Percentiles rank a stretch among this genome's conserved stretches.
Conservation (phyloP, 345 rosid genomes). For the Eucalyptus pauciflora region DNA sequence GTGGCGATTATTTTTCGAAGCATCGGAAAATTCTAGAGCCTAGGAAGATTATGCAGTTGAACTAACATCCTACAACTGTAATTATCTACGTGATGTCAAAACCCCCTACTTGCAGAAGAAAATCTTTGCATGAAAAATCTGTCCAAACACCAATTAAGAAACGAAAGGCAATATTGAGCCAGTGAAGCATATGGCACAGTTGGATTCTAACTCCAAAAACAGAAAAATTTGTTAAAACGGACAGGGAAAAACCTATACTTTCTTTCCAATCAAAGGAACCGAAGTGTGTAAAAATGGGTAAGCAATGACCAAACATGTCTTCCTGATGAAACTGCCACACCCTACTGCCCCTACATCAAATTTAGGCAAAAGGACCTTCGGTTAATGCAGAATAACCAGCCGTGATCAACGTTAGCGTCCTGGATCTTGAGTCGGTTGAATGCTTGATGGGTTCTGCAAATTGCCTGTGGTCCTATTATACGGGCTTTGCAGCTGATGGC, state of each 20-base stretch:
- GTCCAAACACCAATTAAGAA: not conserved
- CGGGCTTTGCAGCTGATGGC: too few relatives aligned
- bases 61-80: too few relatives aligned
- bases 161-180: not conserved
- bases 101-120: not conserved
- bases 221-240: not conserved
- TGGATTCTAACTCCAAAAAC: not conserved
- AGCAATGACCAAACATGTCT: not conserved
- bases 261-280: not conserved
- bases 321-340: not conserved
- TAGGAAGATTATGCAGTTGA: too few relatives aligned
- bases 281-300: not conserved
- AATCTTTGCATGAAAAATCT: not conserved
- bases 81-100: not conserved
- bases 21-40: too few relatives aligned
- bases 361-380: not conserved
- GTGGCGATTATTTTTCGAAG: too few relatives aligned
- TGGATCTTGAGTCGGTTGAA: too few relatives aligned
- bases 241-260: not conserved
- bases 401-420: not conserved
- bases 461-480: too few relatives aligned
- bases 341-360: not conserved
- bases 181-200: too few relatives aligned
- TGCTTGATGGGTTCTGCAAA: too few relatives aligned
- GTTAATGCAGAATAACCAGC: not conserved